phyloP scores from a whole-genome alignment of 2,329 filamentous ascomycete species.

The Phaeoacremonium minimum region DNA sequence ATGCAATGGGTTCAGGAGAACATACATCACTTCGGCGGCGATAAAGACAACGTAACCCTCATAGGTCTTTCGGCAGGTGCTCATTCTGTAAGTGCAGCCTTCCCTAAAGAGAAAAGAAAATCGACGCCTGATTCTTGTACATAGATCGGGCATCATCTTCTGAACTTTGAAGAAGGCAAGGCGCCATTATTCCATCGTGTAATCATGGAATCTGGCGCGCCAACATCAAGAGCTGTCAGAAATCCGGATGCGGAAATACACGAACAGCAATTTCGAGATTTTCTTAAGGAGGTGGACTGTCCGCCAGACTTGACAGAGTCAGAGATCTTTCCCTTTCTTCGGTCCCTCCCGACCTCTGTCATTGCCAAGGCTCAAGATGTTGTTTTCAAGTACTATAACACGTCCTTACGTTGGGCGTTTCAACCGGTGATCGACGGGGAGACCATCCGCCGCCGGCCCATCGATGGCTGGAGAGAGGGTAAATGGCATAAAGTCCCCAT shows the following conservation, averaged over 20 bases:
- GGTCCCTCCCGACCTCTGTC: slow-evolving; percentile 15
- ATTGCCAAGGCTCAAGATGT: slow-evolving; percentile 20
- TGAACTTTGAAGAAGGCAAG: slow-evolving; percentile 29
- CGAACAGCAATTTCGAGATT: slow-evolving; percentile 39
- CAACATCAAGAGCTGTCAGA: slow-evolving; percentile 28
- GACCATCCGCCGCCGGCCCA: slow-evolving; percentile 20
- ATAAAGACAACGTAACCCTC: slow-evolving; percentile 41
- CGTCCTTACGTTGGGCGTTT: slow-evolving; percentile 24
- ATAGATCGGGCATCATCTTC: slow-evolving; percentile 50
- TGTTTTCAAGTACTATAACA: slow-evolving; percentile 19
- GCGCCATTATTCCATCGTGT: slow-evolving; percentile 22
- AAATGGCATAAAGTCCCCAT: slow-evolving; percentile 24
- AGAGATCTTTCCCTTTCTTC: slow-evolving; percentile 18
- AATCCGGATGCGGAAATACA: slow-evolving; percentile 38
- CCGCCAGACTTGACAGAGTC: slow-evolving; percentile 17
- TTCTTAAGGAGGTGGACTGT: slow-evolving; percentile 39
- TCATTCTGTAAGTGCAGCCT: slow-evolving; percentile 35
- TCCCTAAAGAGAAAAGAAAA: too few species aligned
- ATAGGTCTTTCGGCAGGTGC: slow-evolving; percentile 45
- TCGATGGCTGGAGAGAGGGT: slow-evolving; percentile 25
- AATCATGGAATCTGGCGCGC: slow-evolving; percentile 28
- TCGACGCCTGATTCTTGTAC: too few species aligned
- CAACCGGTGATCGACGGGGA: slow-evolving; percentile 23
- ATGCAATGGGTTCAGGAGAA: slow-evolving; percentile 53
- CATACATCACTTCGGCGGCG: slow-evolving; percentile 47